Conservation (phyloP, 1,139 yeast species). For the Hemisphaericaspora subhashii region DNA sequence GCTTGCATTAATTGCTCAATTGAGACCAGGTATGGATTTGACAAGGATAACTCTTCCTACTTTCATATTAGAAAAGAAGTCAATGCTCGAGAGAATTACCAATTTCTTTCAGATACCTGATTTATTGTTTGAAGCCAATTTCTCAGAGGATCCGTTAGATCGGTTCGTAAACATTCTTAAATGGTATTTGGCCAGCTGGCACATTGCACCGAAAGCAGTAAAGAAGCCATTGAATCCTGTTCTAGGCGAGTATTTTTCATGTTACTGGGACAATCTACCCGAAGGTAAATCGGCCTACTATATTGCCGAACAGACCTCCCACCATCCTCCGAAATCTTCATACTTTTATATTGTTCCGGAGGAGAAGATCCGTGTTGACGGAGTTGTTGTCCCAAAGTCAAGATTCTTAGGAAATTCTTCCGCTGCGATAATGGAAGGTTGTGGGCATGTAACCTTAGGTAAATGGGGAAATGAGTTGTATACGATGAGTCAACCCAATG, state of each 20-base stretch:
- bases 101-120: conserved; percentile 86
- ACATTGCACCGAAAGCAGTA: conserved; percentile 96
- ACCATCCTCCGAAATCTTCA: conserved; percentile 97
- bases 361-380: conserved; percentile 80
- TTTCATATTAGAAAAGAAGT: conserved; percentile 88
- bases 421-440: conserved; percentile 96
- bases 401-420: conserved; percentile 92
- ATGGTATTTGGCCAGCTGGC: conserved; percentile 97
- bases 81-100: conserved; percentile 94
- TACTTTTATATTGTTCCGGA: conserved; percentile 88
- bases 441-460: conserved; percentile 69
- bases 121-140: conserved; percentile 68
- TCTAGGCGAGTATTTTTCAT: conserved; percentile 82
- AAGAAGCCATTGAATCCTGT: conserved; percentile 96
- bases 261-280: conserved; percentile 88
- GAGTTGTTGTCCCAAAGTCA: conserved; percentile 83
- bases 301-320: conserved; percentile 91
- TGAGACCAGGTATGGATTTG: conserved; percentile 90
- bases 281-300: conserved; percentile 70
- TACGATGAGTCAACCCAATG: conserved; percentile 86
- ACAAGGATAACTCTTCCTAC: conserved; percentile 92
- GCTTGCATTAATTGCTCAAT: conserved; percentile 82
- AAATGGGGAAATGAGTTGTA: conserved; percentile 68
- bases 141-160: conserved; percentile 53
- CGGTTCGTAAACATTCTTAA: conserved; percentile 73